phyloP scores from a whole-genome alignment of 345 rosid species.

The Psidium friedrichsthalianum region DNA sequence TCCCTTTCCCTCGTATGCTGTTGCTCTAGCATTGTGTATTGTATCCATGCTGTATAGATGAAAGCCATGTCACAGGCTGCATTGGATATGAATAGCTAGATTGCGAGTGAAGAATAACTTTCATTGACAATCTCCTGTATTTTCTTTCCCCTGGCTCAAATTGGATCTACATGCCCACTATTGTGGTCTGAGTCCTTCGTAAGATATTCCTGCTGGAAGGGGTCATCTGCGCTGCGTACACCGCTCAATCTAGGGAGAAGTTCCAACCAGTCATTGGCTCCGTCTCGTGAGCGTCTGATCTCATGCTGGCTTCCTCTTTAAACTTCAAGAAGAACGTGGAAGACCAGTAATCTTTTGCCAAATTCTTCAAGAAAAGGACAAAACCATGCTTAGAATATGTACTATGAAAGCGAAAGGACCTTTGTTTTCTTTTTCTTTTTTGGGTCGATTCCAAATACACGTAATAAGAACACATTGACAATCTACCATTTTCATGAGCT shows the following conservation, averaged over 20 bases:
- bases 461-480: neutral
- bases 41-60: neutral
- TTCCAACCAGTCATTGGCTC: slow-evolving; percentile 46
- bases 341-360: slow-evolving; percentile 78
- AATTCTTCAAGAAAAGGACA: slow-evolving; percentile 31
- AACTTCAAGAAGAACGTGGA: slow-evolving; percentile 66
- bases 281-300: slow-evolving; percentile 24
- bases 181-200: slow-evolving; percentile 22
- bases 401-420: neutral
- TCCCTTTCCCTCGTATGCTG: neutral
- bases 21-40: neutral
- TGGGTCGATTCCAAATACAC: neutral
- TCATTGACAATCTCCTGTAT: neutral
- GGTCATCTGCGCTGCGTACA: slow-evolving; percentile 68
- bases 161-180: neutral
- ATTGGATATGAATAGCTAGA: neutral
- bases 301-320: slow-evolving; percentile 52
- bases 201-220: slow-evolving; percentile 62
- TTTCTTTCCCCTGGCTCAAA: neutral
- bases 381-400: neutral
- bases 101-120: neutral
- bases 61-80: neutral
- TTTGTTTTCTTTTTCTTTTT: neutral
- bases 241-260: slow-evolving; percentile 73
- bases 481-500: slow-evolving; percentile 71